Base-by-base conservation (phyloP, 140 eudicot genomes). In the Stevia rebaudiana region DNA sequence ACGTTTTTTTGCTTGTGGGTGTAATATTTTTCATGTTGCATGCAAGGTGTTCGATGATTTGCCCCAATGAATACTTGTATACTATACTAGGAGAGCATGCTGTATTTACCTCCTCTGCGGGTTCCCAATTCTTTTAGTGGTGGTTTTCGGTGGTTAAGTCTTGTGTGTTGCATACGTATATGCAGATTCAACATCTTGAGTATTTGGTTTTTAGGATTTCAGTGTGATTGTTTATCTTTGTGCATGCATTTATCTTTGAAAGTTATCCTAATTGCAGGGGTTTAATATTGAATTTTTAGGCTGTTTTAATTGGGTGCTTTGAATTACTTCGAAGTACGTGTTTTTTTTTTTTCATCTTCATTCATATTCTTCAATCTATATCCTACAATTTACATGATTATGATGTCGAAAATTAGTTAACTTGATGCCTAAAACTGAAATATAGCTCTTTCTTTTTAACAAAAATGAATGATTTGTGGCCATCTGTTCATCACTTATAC, bases 11-110 rank as follows among this genome's bases (percentile, higher is more conserved):
- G 4, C 25, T 15, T n/a, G 5, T 41, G 54, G 39, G 35, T 63
- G 5, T 3, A 0, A 6, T 31, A n/a, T 54, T 10, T 54, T 64
- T 53, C 18, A 55, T 55, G 31, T 7, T 15, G 67, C 72, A 55
- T 44, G 67, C 53, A 59, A 73, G 15, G 47, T 55, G 78, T 73
- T 73, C 13, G 78, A 55, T 55, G 24, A 71, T 35, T 36, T 71
- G 76, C 43, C 23, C 5, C 1, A 71, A 22, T 61, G 69, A 61
- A 57, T 47, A 22, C 3, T 3, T 30, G 31, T n/a, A 3, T 12
- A 25, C 22, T 50, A 19, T 50, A 19, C 13, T 16, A 42, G 48
- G 12, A 17, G 48, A 42, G 48, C 6, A 42, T 44, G 21, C 19
- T 44, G 1, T 44, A 5, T 44, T 4, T 43, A n/a, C 19, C 19